A percentile compares a stretch with the other conserved stretches of the same genome.
Conservation (phyloP, 192 early-diverging fungal genomes). For the Coemansia sp. region DNA sequence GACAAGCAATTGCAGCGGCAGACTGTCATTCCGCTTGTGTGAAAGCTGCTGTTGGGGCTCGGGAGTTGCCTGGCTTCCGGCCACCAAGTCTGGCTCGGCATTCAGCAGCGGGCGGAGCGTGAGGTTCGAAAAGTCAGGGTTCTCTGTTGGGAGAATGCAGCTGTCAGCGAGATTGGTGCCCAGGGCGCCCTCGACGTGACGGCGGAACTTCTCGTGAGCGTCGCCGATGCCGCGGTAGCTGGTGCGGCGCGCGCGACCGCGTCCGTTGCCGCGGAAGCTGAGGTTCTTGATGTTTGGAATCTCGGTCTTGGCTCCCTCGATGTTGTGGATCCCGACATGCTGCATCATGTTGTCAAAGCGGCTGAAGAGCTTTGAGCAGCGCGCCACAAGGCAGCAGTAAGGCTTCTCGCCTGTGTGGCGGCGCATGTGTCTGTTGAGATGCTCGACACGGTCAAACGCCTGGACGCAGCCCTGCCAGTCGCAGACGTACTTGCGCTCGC, state of each 20-base stretch:
- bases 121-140: conserved; percentile 51
- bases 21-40: conserved; percentile 5
- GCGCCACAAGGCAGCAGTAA: conserved; percentile 68
- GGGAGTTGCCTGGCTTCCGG: conserved; percentile 5
- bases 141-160: conserved; percentile 50
- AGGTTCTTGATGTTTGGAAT: conserved; percentile 57
- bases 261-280: conserved; percentile 49
- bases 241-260: conserved; percentile 53
- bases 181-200: conserved; percentile 43
- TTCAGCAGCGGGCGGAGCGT: conserved; percentile 53
- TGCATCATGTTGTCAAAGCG: conserved; percentile 85
- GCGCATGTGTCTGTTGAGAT: conserved; percentile 75
- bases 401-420: conserved; percentile 67
- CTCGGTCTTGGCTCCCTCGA: conserved; percentile 50
- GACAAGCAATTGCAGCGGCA: background rate
- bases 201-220: conserved; percentile 45
- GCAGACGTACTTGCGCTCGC: conserved; percentile 50
- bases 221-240: conserved; percentile 49
- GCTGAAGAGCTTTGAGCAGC: conserved; percentile 67
- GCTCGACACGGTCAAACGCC: conserved; percentile 76
- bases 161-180: conserved; percentile 32
- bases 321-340: conserved; percentile 70
- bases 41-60: conserved; percentile 19
- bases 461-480: conserved; percentile 53
- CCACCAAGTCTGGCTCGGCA: conserved; percentile 6